phyloP scores from a whole-genome alignment of 106 monocot species.

The Dendrobium chrysotoxum region DNA sequence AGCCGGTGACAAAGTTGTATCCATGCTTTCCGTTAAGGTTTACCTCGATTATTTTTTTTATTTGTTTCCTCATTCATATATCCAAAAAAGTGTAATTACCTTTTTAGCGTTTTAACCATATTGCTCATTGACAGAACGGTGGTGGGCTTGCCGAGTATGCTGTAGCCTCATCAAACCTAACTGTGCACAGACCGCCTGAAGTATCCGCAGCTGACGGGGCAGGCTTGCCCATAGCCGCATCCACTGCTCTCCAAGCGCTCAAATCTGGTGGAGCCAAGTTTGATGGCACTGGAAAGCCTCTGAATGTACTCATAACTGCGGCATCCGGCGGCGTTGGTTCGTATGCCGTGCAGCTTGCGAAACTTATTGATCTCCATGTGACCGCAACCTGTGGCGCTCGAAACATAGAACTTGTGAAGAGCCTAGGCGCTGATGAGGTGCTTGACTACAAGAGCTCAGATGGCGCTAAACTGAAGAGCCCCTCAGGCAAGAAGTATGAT shows the following conservation, averaged over 20 bases:
- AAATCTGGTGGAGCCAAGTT: conserved; percentile 18
- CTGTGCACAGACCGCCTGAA: conserved; percentile 29
- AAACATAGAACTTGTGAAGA: conserved; percentile 33
- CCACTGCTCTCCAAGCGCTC: conserved; percentile 43
- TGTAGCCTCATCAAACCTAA: conserved; percentile 14
- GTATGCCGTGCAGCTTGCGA: conserved; percentile 47
- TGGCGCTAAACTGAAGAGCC: conserved; percentile 29
- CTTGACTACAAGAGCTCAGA: conserved; percentile 41
- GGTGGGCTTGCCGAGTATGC: conserved; percentile 60
- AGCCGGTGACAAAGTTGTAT: conserved; percentile 10
- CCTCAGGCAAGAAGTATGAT: conserved; percentile 38
- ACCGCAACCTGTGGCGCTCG: conserved; percentile 44
- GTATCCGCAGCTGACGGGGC: conserved; percentile 44
- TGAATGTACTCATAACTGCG: conserved; percentile 44
- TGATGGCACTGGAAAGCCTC: conserved; percentile 18
- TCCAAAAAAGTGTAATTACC: background rate
- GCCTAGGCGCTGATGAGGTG: conserved; percentile 43
- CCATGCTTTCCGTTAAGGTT: background rate
- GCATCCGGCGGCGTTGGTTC: conserved; percentile 52
- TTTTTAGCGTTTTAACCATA: background rate
- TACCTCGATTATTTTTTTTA: background rate
- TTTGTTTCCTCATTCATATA: background rate
- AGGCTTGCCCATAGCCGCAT: conserved; percentile 36
- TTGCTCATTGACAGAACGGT: conserved; percentile 19
- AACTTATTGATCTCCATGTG: conserved; percentile 28